Base-by-base conservation (phyloP, 257 asterid genomes). In the Primulina eburnea region DNA sequence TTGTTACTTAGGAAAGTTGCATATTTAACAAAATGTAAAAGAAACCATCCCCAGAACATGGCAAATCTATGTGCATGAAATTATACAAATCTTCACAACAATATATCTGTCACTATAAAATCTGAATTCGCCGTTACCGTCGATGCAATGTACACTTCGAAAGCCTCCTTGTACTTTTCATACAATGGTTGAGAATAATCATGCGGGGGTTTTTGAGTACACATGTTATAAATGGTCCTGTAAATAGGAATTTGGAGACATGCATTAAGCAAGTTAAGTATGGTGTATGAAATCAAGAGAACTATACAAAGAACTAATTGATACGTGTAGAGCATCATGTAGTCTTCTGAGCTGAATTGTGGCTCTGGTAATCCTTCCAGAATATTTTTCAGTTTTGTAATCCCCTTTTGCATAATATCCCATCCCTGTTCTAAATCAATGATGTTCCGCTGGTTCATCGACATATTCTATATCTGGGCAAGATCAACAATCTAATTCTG, bases 151-250 rank as follows among this genome's bases (percentile, higher is more conserved):
- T 94, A 92, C 67, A 85, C 99, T 73, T 89, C 86, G 74, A 91
- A 92, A 64, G 96, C 70, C 78, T 91, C 99, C 52, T 82, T 80
- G 69, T 94, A 94, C 74, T 88, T 94, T 75, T 94, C 96, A 79
- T 94, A 94, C 70, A 94, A 75, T 75, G 92, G 97, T 80, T 92
- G 98, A 55, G 98, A 94, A 80, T 92, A 94, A 80, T 94, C 99
- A 76, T 92, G 94, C 4, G 99, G 98, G 35, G 98, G 94, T 81
- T 88, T 94, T 71, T 94, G 99, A 32, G 98, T 94, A 78, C 99
- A 94, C 99, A 94, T 94, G 86, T 92, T 89, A 77, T 94, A 92
- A 76, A 94, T 89, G 40, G 96, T 94, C 77, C 99, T 94, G 85
- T 29, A 53, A 59, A 71, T 58, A 37, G 70, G 52, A 81, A 64